phyloP scores from a whole-genome alignment of 2,329 filamentous ascomycete species.

The Colletotrichum horii region DNA sequence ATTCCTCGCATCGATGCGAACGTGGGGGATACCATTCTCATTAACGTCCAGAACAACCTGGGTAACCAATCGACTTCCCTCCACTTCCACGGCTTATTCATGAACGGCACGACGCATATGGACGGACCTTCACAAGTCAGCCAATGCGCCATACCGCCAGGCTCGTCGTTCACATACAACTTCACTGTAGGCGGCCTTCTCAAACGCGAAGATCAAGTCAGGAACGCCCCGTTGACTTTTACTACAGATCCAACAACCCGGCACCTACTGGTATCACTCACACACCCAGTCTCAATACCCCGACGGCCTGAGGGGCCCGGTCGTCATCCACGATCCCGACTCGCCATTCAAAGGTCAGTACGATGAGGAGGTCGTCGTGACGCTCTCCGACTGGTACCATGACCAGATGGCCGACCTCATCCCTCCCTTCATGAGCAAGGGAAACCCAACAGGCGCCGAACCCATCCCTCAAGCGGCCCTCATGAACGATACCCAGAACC shows the following conservation, averaged over 20 bases:
- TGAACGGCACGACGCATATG: slow-evolving; percentile 72
- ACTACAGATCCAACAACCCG: slow-evolving; percentile 63
- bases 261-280: slow-evolving; percentile 83
- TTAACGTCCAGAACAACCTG: slow-evolving; percentile 64
- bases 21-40: slow-evolving; percentile 65
- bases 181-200: slow-evolving; percentile 58
- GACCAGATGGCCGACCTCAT: slow-evolving; percentile 55
- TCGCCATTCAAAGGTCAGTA: slow-evolving; percentile 62
- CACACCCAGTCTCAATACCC: slow-evolving; percentile 73
- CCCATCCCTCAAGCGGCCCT: slow-evolving; percentile 72
- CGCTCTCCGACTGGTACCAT: slow-evolving; percentile 76
- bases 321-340: slow-evolving; percentile 68
- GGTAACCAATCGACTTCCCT: slow-evolving; percentile 68
- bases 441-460: slow-evolving; percentile 63
- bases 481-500: slow-evolving; percentile 72
- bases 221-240: background rate
- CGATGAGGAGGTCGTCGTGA: slow-evolving; percentile 68
- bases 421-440: slow-evolving; percentile 54
- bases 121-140: slow-evolving; percentile 72
- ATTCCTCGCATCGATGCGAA: slow-evolving; percentile 69
- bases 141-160: slow-evolving; percentile 71
- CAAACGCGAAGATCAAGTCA: background rate
- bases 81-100: slow-evolving; percentile 75
- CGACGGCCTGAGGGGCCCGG: slow-evolving; percentile 68
- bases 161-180: slow-evolving; percentile 71